These are phyloP conservation scores for Colletotrichum lentis DNA, from an alignment of 2,329 filamentous ascomycete species.

Conservation along the genomic window DNA sequence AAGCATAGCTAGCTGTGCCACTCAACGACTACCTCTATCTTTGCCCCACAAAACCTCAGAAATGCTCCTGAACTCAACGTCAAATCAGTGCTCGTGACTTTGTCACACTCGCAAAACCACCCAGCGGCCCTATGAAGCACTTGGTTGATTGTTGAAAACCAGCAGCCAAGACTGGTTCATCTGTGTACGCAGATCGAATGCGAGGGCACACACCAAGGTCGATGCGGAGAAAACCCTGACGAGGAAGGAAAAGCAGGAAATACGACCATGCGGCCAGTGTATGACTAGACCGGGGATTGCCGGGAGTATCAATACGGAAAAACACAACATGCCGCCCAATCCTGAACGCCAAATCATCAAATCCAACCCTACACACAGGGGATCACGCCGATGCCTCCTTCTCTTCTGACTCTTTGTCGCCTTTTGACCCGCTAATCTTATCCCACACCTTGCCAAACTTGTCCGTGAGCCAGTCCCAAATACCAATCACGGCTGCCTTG, in stretches of 20 bases:
- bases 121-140: not conserved
- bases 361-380: not conserved
- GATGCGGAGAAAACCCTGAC: too few species aligned
- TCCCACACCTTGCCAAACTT: slow-evolving; percentile 58
- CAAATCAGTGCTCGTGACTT: not conserved
- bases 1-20: not conserved
- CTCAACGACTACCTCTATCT: too few species aligned
- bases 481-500: slow-evolving; percentile 45
- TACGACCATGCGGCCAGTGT: not conserved
- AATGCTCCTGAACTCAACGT: not conserved
- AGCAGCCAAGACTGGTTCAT: not conserved
- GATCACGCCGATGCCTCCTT: slow-evolving; percentile 22
- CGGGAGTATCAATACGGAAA: slow-evolving; percentile 32
- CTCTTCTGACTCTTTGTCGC: not conserved
- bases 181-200: not conserved
- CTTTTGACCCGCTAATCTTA: slow-evolving; percentile 49
- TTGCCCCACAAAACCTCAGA: not conserved
- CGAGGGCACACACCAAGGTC: not conserved
- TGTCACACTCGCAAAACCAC: not conserved
- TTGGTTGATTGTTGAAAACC: not conserved
- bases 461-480: slow-evolving; percentile 62
- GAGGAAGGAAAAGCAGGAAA: not conserved
- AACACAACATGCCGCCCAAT: slow-evolving; percentile 21
- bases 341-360: slow-evolving; percentile 27
- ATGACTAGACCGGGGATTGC: not conserved